These are phyloP conservation scores for Eugenia klotzschiana DNA, from an alignment of 441 rosid species.

Conservation along the genomic window DNA sequence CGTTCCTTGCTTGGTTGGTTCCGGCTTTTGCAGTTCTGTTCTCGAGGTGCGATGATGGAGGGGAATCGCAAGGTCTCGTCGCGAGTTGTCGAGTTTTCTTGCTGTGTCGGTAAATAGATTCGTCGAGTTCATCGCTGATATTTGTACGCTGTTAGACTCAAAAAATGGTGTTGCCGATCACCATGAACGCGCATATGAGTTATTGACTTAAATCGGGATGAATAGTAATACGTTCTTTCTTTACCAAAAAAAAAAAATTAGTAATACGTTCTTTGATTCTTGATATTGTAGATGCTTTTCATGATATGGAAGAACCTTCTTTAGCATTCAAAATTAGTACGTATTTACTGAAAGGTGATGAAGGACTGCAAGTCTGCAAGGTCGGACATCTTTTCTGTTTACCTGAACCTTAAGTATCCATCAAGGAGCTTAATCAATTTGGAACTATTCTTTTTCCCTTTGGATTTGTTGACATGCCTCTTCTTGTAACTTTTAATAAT, in stretches of 20 bases:
- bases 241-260: no score
- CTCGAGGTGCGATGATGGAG: neutral
- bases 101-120: neutral
- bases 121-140: neutral
- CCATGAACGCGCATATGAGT: neutral
- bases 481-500: neutral
- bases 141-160: neutral
- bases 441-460: neutral
- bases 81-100: neutral
- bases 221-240: neutral
- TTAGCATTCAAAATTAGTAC: neutral
- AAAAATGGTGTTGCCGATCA: neutral
- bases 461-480: neutral
- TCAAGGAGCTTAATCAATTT: neutral
- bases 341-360: neutral
- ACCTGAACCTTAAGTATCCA: neutral
- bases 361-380: neutral
- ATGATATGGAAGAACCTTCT: neutral
- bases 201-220: neutral
- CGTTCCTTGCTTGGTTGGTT: neutral
- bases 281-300: neutral
- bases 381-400: neutral
- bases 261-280: neutral
- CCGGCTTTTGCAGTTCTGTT: neutral
- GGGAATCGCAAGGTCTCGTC: neutral